Conservation (phyloP, 768 basidiomycete genomes). For the Gelatoporia subvermispora region DNA sequence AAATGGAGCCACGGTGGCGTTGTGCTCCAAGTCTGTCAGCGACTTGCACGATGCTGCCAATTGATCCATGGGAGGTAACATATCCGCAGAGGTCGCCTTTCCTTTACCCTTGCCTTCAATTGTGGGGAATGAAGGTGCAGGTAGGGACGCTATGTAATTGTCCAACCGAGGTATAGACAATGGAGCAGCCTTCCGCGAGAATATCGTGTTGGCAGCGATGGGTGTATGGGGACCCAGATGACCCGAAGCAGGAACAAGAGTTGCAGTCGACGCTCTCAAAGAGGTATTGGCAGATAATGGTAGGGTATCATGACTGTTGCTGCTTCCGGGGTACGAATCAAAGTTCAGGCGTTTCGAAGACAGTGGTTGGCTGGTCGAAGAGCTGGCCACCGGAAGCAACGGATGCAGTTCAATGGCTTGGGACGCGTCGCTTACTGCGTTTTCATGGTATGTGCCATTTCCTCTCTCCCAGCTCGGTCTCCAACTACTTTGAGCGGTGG, state of each 20-base stretch:
- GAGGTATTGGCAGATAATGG: neutral
- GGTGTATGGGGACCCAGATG: conserved; percentile 32
- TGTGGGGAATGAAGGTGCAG: conserved; percentile 36
- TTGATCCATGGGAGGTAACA: conserved; percentile 63
- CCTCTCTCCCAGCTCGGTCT: too few relatives aligned
- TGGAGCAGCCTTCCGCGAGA: conserved; percentile 53
- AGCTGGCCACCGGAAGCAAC: too few relatives aligned
- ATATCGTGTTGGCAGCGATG: conserved; percentile 51
- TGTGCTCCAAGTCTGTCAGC: conserved; percentile 58
- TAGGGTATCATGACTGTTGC: neutral
- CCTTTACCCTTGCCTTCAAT: conserved; percentile 5
- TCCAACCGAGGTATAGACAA: conserved; percentile 62
- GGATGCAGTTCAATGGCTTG: too few relatives aligned
- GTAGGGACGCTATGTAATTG: conserved; percentile 44
- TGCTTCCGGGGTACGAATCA: too few relatives aligned
- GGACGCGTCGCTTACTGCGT: too few relatives aligned
- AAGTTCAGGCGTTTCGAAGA: too few relatives aligned
- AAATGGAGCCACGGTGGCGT: conserved; percentile 38
- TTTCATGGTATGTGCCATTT: too few relatives aligned
- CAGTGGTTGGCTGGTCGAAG: too few relatives aligned
- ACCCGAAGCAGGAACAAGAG: conserved; percentile 3
- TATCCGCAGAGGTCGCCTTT: conserved; percentile 21
- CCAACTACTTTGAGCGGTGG: too few relatives aligned
- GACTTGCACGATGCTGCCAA: conserved; percentile 43
- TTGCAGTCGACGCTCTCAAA: conserved; percentile 1